Conservation (phyloP, 345 rosid species). For the Pistacia vera region DNA sequence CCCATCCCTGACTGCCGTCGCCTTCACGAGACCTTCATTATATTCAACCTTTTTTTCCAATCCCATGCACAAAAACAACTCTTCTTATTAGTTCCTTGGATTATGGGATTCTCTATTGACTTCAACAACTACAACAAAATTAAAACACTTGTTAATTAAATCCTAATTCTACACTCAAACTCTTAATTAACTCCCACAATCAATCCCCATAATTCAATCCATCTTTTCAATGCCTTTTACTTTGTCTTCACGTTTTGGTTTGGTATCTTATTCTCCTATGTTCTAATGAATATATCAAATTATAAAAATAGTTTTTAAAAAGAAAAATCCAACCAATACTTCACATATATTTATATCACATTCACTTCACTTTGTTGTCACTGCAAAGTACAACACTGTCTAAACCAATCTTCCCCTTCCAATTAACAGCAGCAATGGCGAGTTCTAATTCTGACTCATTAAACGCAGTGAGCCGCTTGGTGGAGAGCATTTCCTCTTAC, state of each 20-base stretch:
- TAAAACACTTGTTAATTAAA: constrained; percentile 3
- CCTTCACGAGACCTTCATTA: constrained; percentile 61
- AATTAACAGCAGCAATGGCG: constrained; percentile 1
- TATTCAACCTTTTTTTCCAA: constrained; percentile 16
- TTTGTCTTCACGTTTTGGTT: constrained; percentile 34
- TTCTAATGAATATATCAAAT: not conserved
- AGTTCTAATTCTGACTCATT: constrained; percentile 12
- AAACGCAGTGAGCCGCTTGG: constrained; percentile 34
- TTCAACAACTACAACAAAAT: not conserved
- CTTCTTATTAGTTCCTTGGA: constrained; percentile 38
- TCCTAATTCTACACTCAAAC: not conserved
- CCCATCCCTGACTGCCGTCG: constrained; percentile 44
- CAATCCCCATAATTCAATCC: constrained; percentile 21
- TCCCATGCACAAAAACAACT: constrained; percentile 8
- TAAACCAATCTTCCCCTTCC: not conserved
- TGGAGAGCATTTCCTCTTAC: constrained; percentile 58
- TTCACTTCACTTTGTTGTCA: constrained; percentile 6
- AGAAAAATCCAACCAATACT: too few species aligned
- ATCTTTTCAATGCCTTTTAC: constrained; percentile 20
- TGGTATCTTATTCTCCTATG: not conserved
- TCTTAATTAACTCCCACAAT: constrained; percentile 17
- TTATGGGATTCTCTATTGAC: constrained; percentile 41
- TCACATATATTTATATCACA: not conserved
- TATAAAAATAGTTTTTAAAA: too few species aligned
- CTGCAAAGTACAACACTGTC: not conserved